Percentiles rank a stretch among this genome's conserved stretches.
These are phyloP conservation scores for Solanum neorickii DNA, from an alignment of 257 asterid genomes.

Conservation along the genomic window DNA sequence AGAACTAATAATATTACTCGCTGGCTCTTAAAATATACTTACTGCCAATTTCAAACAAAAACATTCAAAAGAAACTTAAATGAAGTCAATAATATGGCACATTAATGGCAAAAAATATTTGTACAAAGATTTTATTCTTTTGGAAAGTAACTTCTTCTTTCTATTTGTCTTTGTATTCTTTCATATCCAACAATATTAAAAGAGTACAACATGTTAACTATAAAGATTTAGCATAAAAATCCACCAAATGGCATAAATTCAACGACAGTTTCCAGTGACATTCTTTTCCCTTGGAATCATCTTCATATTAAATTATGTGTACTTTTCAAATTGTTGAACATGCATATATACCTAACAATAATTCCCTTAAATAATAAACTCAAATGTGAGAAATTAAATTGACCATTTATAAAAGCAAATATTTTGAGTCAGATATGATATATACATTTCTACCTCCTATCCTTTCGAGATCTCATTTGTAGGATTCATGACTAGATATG, in stretches of 20 bases:
- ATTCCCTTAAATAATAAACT: neutral
- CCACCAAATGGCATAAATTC: neutral
- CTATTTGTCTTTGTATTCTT: neutral
- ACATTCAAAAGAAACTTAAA: neutral
- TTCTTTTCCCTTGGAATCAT: neutral
- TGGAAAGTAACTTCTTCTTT: neutral
- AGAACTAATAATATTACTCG: too few relatives aligned
- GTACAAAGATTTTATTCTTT: neutral
- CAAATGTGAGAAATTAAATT: neutral
- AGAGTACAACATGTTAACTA: too few relatives aligned
- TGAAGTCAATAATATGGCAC: neutral
- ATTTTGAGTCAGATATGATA: neutral
- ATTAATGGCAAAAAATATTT: neutral
- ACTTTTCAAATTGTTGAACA: neutral
- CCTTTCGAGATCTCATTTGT: too few relatives aligned
- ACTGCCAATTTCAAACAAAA: neutral
- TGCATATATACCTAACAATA: neutral
- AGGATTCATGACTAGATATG: too few relatives aligned
- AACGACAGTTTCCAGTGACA: neutral
- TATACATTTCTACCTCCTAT: too few relatives aligned
- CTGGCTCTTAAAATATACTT: neutral
- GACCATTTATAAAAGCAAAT: neutral
- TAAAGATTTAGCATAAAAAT: neutral
- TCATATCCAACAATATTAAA: neutral
- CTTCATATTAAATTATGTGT: neutral